These are phyloP conservation scores for Iberis amara DNA, from an alignment of 441 rosid genomes.

Conservation along the genomic window DNA sequence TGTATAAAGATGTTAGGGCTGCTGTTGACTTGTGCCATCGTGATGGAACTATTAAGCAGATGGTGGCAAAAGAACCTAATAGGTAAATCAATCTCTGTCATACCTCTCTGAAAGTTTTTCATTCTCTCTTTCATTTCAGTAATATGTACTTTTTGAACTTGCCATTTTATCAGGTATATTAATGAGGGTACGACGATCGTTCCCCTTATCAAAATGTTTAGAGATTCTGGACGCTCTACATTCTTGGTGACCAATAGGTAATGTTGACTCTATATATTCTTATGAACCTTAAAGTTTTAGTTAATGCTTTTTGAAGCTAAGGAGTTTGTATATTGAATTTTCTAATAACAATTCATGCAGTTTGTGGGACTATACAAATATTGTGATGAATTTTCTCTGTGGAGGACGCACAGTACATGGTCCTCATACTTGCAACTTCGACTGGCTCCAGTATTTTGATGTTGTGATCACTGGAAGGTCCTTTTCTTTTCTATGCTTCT, in stretches of 20 bases:
- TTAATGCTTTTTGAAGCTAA: neutral
- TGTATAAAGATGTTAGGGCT: conserved; percentile 93
- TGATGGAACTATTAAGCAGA: conserved; percentile 93
- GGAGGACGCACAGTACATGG: conserved; percentile 42
- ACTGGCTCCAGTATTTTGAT: conserved; percentile 90
- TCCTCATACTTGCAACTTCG: conserved; percentile 46
- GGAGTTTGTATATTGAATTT: neutral
- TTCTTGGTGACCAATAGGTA: conserved; percentile 96
- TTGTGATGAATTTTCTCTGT: conserved; percentile 96
- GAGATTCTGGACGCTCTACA: conserved; percentile 83
- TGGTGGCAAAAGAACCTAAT: conserved; percentile 88
- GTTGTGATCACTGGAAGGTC: conserved; percentile 96
- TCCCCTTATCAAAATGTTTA: conserved; percentile 78
- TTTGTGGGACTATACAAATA: conserved; percentile 95
- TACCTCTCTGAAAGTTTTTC: neutral
- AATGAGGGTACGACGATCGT: conserved; percentile 70
- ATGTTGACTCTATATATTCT: neutral
- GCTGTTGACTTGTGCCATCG: conserved; percentile 99
- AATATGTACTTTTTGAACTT: neutral
- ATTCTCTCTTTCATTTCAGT: neutral
- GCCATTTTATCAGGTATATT: conserved; percentile 48
- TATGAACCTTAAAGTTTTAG: neutral
- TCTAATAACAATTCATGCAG: conserved; percentile 43
- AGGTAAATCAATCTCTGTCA: conserved; percentile 37
- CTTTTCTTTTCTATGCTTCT: conserved; percentile 13